Evolutionary conservation across 2,329 filamentous ascomycete genomes (phyloP), one percentile per base, ranked within the genome.

Genomic region (Nemania diffusa): DNA sequence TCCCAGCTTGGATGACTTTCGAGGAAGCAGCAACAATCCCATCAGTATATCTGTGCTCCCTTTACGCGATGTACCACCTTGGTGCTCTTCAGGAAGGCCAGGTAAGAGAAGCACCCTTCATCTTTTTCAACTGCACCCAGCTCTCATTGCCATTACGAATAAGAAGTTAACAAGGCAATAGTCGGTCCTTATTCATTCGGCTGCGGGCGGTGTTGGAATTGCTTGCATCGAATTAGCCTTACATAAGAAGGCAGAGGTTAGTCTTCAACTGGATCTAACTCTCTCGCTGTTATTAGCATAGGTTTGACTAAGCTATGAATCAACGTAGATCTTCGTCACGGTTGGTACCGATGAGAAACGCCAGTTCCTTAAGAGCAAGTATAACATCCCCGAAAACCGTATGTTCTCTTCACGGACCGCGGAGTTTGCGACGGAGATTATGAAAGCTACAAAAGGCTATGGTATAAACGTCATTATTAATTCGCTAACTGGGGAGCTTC

Each of bases 21-120:
- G 75, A 76, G 20, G 74, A 78, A 3, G 79, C 77, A 0, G 76
- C 78, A 1, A 76, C 78, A 0, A 72, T 81, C n/a, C 76, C 78
- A 0, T 26, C 73, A 0, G 74, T 76, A 1, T 79, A 74, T 63
- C n/a, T 73, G 13, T 78, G 77, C 0, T 72, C 76, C 1, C 64
- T 78, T 9, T 74, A 79, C 32, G 66, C 73, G 0, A 64, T 82
- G 0, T 73, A 73, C n/a, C 22, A 78, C 15, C 29, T 78, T 0
- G 69, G 62, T 1, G 59, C 70, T 13, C 63, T 82, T 1, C 50
- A 72, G 20, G 66, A 73, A 1, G 76, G 74, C 15, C 68, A 71
- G 34, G 51, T 77, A 58, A 42, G 22, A 37, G 3, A 48, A 53
- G 27, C 29, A 15, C 27, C 5, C 46, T 50, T 26, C 22, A 50